A percentile compares a stretch with the other conserved stretches of the same genome.
These are phyloP conservation scores for Auriscalpium orientale DNA, from an alignment of 768 basidiomycete species.

Conservation along the genomic window DNA sequence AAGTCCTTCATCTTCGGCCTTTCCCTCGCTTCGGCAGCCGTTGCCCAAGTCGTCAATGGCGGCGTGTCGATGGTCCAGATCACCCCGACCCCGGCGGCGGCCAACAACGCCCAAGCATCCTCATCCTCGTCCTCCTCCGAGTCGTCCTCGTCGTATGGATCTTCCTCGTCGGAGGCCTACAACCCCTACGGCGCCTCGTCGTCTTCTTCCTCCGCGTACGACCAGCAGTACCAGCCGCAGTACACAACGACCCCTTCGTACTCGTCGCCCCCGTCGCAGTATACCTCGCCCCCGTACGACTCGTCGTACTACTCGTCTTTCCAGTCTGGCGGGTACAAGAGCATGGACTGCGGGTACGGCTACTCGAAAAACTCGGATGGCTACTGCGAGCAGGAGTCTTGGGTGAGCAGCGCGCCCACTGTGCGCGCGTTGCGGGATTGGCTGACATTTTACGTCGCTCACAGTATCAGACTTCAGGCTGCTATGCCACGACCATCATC, in stretches of 20 bases:
- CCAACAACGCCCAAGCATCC: slow-evolving; percentile 25
- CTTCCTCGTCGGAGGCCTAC: slow-evolving; percentile 1
- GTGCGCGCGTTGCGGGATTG: no score
- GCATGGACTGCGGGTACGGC: slow-evolving; percentile 65
- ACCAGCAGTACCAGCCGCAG: slow-evolving; percentile 1
- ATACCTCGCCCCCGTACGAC: slow-evolving; percentile 25
- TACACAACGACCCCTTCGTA: slow-evolving; percentile 8
- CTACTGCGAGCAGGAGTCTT: slow-evolving; percentile 44
- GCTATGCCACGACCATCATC: slow-evolving; percentile 61
- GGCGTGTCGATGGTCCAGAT: slow-evolving; percentile 23
- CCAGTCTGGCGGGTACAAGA: slow-evolving; percentile 55
- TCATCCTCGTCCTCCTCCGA: slow-evolving; percentile 24
- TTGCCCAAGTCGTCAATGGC: slow-evolving; percentile 49
- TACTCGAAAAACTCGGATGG: slow-evolving; percentile 50
- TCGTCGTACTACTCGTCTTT: slow-evolving; percentile 47
- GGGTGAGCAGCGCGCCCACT: slow-evolving; percentile 37
- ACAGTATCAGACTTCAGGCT: slow-evolving; percentile 34
- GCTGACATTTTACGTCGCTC: background rate
- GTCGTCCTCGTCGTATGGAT: slow-evolving; percentile 1
- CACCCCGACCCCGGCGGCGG: slow-evolving; percentile 25
- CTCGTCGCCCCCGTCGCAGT: slow-evolving; percentile 18
- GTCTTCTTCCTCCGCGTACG: slow-evolving; percentile 1
- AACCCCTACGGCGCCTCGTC: slow-evolving; percentile 3
- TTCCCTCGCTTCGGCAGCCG: slow-evolving; percentile 48
- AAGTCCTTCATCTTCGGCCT: slow-evolving; percentile 54